Evolutionary conservation across 2,329 filamentous ascomycete species (phyloP).

Genomic region (Exophiala sp.): DNA sequence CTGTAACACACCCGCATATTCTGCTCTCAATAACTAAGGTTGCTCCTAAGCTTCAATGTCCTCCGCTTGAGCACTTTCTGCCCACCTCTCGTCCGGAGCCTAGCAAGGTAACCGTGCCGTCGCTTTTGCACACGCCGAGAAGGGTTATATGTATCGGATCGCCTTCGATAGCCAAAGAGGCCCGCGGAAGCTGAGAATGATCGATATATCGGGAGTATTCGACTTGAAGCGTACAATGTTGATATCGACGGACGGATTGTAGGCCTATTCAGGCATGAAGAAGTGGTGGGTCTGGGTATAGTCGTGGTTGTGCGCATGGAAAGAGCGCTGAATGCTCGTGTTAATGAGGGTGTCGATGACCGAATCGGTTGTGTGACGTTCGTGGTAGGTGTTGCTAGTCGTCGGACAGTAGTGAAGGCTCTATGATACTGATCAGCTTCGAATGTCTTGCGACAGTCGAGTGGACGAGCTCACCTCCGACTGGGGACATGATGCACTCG

Average conservation of each 20-base stretch:
- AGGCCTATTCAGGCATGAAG: conserved; percentile 3
- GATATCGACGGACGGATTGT: conserved; percentile 5
- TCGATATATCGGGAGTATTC: conserved; percentile 22
- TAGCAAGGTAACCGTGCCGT: conserved; percentile 57
- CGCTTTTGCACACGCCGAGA: conserved; percentile 60
- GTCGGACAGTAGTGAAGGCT: conserved; percentile 24
- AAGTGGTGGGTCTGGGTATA: neutral
- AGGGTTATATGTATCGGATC: conserved; percentile 53
- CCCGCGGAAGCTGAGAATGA: conserved; percentile 44
- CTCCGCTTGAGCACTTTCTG: conserved; percentile 53
- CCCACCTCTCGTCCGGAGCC: conserved; percentile 53
- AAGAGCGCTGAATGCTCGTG: conserved; percentile 19
- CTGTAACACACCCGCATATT: no score
- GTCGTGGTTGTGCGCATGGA: conserved; percentile 9
- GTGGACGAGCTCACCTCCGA: conserved; percentile 18
- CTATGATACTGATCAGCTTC: conserved; percentile 2
- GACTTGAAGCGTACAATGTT: neutral
- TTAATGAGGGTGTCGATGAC: conserved; percentile 13
- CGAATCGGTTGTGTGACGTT: neutral
- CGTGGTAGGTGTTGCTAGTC: conserved; percentile 6
- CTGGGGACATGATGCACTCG: conserved; percentile 21
- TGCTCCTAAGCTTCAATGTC: conserved; percentile 51
- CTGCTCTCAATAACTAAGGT: conserved; percentile 47
- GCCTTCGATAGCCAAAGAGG: conserved; percentile 45
- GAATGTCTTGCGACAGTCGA: neutral